Percentiles rank a stretch among this genome's conserved stretches.
phyloP scores from a whole-genome alignment of 441 rosid genomes.

The Gossypium schwendimanii region DNA sequence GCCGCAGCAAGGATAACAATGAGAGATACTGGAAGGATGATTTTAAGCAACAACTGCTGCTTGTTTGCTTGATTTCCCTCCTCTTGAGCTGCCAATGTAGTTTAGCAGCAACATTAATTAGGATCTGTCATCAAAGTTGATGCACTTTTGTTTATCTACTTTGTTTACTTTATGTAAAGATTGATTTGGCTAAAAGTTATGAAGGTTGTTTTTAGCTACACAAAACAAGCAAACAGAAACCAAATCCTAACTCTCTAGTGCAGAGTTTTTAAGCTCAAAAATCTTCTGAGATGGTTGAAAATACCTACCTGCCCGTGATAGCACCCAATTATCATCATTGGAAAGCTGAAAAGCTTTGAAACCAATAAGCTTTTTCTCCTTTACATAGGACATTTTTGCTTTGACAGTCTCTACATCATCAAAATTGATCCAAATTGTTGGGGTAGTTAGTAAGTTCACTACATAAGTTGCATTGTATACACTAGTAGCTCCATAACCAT shows the following conservation, averaged over 20 bases:
- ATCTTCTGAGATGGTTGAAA: background rate
- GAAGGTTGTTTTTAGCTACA: background rate
- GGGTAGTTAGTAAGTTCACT: constrained; percentile 24
- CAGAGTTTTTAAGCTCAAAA: background rate
- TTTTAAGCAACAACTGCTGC: constrained; percentile 11
- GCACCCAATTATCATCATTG: constrained; percentile 37
- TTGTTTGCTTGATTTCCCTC: constrained; percentile 12
- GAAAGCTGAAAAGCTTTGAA: constrained; percentile 28
- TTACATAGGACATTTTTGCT: constrained; percentile 37
- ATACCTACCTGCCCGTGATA: constrained; percentile 36
- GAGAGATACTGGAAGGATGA: constrained; percentile 18
- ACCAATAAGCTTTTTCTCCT: constrained; percentile 32
- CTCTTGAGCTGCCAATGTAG: constrained; percentile 29
- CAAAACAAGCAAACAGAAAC: background rate
- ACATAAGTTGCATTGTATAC: constrained; percentile 37
- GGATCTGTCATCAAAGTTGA: background rate
- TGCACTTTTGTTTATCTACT: background rate
- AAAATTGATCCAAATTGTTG: constrained; percentile 37
- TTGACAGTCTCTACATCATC: constrained; percentile 37
- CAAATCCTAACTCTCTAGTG: background rate
- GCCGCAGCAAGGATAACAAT: constrained; percentile 8
- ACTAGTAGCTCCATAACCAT: constrained; percentile 32
- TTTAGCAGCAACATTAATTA: background rate
- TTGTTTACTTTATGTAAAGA: background rate
- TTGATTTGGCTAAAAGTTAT: background rate